These are phyloP conservation scores for Teunomyces stri DNA, from an alignment of 805 yeast species.

Conservation along the genomic window DNA sequence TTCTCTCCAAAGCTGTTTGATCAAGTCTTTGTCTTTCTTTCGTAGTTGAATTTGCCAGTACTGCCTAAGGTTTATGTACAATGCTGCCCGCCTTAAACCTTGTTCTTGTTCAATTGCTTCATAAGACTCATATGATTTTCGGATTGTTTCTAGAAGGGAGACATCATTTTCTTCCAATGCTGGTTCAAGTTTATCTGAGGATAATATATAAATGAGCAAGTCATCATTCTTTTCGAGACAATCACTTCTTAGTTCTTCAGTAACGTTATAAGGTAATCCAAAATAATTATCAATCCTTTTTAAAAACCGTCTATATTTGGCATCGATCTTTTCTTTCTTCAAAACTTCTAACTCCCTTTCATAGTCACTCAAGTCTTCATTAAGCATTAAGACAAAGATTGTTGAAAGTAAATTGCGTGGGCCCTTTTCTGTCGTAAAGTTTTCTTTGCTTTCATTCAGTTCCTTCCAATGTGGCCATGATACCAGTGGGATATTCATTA, in stretches of 20 bases:
- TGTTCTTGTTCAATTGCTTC: constrained; percentile 12
- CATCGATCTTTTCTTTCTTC: constrained; percentile 35
- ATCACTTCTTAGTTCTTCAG: constrained; percentile 17
- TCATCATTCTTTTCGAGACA: constrained; percentile 15
- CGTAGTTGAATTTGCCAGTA: constrained; percentile 63
- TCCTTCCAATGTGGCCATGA: constrained; percentile 20
- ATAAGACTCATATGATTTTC: constrained; percentile 19
- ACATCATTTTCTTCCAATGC: constrained; percentile 6
- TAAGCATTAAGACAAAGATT: constrained; percentile 66
- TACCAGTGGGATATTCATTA: constrained; percentile 46
- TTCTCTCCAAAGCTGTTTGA: constrained; percentile 81
- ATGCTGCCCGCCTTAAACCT: constrained; percentile 18
- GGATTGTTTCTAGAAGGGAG: constrained; percentile 9
- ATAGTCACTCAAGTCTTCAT: constrained; percentile 70
- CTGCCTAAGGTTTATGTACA: constrained; percentile 56
- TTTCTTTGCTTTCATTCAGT: constrained; percentile 3
- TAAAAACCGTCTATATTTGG: constrained; percentile 23
- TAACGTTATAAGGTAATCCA: constrained; percentile 9
- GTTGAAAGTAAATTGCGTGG: constrained; percentile 57
- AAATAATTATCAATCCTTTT: constrained; percentile 26
- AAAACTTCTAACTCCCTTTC: constrained; percentile 51
- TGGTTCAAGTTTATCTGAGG: constrained; percentile 21
- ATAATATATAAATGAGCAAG: constrained; percentile 22
- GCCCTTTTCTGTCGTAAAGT: constrained; percentile 11
- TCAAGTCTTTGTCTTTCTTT: constrained; percentile 69